Evolutionary conservation across 371 early-diverging fungal genomes (phyloP).

Genomic region (Quaeritorhiza haematococci): DNA sequence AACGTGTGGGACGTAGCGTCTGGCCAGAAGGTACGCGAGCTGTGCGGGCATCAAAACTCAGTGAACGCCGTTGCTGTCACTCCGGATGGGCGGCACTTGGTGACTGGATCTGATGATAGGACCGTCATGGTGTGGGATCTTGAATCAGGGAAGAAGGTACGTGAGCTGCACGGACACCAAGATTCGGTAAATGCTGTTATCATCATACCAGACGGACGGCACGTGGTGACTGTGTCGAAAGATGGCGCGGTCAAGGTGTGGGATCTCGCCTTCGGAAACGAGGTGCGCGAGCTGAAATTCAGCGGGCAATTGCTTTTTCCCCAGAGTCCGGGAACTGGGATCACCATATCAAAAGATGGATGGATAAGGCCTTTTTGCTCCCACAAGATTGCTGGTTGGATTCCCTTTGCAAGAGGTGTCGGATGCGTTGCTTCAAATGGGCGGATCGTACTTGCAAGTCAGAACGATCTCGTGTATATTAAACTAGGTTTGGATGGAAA

Average conservation of each 20-base stretch:
- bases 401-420: no score
- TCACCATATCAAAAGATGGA: no score
- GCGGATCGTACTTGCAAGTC: no score
- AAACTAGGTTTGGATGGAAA: no score
- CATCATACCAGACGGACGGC: not conserved
- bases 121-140: constrained; percentile 85
- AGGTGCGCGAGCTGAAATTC: no score
- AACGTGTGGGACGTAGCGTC: not conserved
- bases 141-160: constrained; percentile 67
- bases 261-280: not conserved
- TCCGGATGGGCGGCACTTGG: constrained; percentile 70
- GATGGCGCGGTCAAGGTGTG: not conserved
- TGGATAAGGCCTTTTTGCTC: no score
- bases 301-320: no score
- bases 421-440: no score
- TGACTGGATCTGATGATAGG: constrained; percentile 84
- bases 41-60: not conserved
- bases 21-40: not conserved
- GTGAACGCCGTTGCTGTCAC: constrained; percentile 27
- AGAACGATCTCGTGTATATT: no score
- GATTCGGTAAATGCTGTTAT: not conserved
- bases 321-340: no score
- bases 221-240: not conserved
- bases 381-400: no score
- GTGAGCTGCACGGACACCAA: not conserved